A percentile compares a stretch with the other conserved stretches of the same genome.
Conservation (phyloP, 495 filamentous ascomycete genomes). For the Amorphotheca resinae region DNA sequence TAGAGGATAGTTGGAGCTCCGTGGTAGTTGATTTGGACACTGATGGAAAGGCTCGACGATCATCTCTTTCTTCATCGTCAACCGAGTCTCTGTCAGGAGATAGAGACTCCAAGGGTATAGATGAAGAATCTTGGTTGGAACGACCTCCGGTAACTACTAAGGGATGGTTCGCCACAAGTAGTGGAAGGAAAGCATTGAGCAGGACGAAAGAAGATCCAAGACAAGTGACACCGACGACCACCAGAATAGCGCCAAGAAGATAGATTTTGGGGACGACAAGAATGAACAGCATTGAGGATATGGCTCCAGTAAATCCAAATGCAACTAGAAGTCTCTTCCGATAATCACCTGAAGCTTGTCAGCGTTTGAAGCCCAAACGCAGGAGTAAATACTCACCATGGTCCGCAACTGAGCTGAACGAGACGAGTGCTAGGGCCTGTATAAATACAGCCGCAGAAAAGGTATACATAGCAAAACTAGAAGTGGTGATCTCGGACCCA, state of each 20-base stretch:
- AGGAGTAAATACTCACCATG: conserved; percentile 31
- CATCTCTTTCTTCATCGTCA: not conserved
- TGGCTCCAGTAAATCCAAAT: conserved; percentile 73
- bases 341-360: conserved; percentile 50
- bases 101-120: conserved; percentile 10
- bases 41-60: conserved; percentile 7
- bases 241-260: conserved; percentile 65
- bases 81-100: conserved; percentile 5
- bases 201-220: conserved; percentile 79
- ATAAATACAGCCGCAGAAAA: conserved; percentile 84
- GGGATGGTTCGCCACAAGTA: conserved; percentile 68
- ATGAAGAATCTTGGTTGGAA: conserved; percentile 9
- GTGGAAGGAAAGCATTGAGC: conserved; percentile 69
- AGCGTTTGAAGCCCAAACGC: not conserved
- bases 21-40: conserved; percentile 36
- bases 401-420: conserved; percentile 90
- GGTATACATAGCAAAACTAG: conserved; percentile 96
- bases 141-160: conserved; percentile 19
- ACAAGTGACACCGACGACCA: conserved; percentile 81
- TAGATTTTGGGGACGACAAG: conserved; percentile 63
- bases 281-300: conserved; percentile 81
- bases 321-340: conserved; percentile 72
- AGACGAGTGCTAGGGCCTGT: conserved; percentile 84
- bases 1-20: conserved; percentile 62
- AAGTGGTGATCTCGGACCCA: conserved; percentile 82